Base-by-base conservation (phyloP, 257 asterid species). In the Buddleja alternifolia region DNA sequence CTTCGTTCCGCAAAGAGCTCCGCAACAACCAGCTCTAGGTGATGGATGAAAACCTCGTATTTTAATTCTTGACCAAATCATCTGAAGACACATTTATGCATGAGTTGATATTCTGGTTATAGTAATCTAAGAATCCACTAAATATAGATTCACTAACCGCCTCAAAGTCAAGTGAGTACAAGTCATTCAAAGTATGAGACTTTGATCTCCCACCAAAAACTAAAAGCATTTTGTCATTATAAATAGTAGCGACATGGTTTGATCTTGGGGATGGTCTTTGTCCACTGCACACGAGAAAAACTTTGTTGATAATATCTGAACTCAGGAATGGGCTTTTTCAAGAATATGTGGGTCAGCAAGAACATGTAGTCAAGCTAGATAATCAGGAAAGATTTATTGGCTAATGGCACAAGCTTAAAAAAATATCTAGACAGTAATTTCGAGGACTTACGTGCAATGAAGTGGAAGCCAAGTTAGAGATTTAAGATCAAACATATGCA, bases 381-480 rank as follows among this genome's bases (percentile, higher is more conserved):
- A 57, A 15, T 63, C 66, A 46, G 58, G 50, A 20, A 63, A 48
- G 29, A 60, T 16, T 34, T 24, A 34, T 40, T 45, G 59, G 37
- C 52, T 51, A 39, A 19, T 24, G 16, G 51, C 15, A 32, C 52
- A 14, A 63, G 51, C 54, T 42, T 24, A 45, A 51, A 4, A 25
- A 50, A 63, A 41, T 11, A 14, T 41, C 7, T 53, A 41, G 0
- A 58, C 60, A 71, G 66, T 29, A 14, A 23, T 48, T 47, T 8
- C 11, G 24, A 46, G 41, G 23, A 70, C 97, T 81, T 76, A 94
- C 99, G 89, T 91, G 99, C 99, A 94, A 82, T 85, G 92, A 78
- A 94, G 97, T 44, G 99, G 99, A 54, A 94, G 96, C 99, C 99
- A 94, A 40, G 93, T 91, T 52, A 86, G 86, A 75, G 99, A 91